A percentile compares a stretch with the other conserved stretches of the same genome.
Conservation (phyloP, 108 stramenopile species). For the Mayamaea pseudoterrestris region DNA sequence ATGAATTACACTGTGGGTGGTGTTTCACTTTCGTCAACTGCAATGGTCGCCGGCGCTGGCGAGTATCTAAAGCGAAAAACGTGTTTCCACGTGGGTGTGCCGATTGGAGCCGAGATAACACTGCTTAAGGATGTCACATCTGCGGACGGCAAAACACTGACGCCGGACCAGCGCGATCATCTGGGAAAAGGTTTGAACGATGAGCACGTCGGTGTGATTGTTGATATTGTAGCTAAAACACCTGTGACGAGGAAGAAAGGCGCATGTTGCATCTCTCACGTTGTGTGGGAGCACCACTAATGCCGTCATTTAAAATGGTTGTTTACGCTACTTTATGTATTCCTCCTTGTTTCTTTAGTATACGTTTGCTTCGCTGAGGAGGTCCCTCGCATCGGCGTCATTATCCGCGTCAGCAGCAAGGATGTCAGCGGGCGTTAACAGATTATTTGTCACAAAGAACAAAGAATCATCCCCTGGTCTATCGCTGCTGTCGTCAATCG, state of each 20-base stretch:
- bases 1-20: constrained; percentile 48
- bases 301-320: too few species aligned
- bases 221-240: constrained; percentile 21
- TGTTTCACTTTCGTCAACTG: constrained; percentile 14
- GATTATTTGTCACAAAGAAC: too few species aligned
- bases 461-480: too few species aligned
- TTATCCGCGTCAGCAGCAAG: constrained; percentile 6
- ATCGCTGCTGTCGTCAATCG: constrained; percentile 15
- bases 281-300: constrained; percentile 68
- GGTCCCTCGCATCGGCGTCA: constrained; percentile 12
- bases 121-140: constrained; percentile 16
- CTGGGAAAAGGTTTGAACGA: constrained; percentile 1
- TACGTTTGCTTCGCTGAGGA: too few species aligned
- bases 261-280: constrained; percentile 77
- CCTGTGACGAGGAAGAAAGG: constrained; percentile 48
- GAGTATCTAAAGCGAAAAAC: constrained; percentile 71
- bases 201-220: constrained; percentile 15
- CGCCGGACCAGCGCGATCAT: constrained; percentile 13
- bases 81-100: constrained; percentile 58
- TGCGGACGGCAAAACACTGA: constrained; percentile 12
- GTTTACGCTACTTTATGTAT: too few species aligned
- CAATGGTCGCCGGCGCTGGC: constrained; percentile 41
- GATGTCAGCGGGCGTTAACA: constrained; percentile 21
- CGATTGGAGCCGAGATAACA: constrained; percentile 38
- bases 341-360: too few species aligned